phyloP scores from a whole-genome alignment of 2,329 filamentous ascomycete genomes.

The Venturia carpophila region DNA sequence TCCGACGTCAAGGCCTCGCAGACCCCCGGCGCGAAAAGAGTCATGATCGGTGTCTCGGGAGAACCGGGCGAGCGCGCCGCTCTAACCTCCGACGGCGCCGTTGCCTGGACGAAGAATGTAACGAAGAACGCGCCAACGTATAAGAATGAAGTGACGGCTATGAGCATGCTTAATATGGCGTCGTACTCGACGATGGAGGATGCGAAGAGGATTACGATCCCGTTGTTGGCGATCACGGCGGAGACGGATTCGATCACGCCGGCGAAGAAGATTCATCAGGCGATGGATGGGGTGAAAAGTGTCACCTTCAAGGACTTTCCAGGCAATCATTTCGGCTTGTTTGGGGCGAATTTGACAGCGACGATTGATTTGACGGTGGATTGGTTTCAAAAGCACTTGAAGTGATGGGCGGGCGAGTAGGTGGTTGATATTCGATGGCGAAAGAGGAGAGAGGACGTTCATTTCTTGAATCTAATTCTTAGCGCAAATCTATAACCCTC shows the following conservation, averaged over 20 bases:
- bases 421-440: too few relatives aligned
- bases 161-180: not conserved
- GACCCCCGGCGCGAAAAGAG: not conserved
- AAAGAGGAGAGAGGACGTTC: too few relatives aligned
- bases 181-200: conserved; percentile 6
- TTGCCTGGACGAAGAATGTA: conserved; percentile 11
- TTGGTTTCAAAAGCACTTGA: conserved; percentile 5
- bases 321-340: conserved; percentile 6
- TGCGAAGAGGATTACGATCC: conserved; percentile 9
- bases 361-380: conserved; percentile 11
- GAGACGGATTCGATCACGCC: conserved; percentile 12
- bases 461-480: too few relatives aligned
- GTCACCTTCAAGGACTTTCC: conserved; percentile 11
- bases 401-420: not conserved
- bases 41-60: conserved; percentile 6
- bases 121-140: conserved; percentile 12
- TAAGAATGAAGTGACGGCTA: conserved; percentile 9
- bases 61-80: conserved; percentile 2
- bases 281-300: conserved; percentile 9
- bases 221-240: conserved; percentile 7
- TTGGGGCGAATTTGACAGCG: conserved; percentile 14
- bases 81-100: conserved; percentile 9
- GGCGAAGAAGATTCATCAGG: conserved; percentile 8
- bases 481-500: too few relatives aligned
- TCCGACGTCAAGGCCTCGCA: conserved; percentile 1